Base-by-base conservation (phyloP, 2,329 filamentous ascomycete genomes). In the Berkeleyomyces basicola region DNA sequence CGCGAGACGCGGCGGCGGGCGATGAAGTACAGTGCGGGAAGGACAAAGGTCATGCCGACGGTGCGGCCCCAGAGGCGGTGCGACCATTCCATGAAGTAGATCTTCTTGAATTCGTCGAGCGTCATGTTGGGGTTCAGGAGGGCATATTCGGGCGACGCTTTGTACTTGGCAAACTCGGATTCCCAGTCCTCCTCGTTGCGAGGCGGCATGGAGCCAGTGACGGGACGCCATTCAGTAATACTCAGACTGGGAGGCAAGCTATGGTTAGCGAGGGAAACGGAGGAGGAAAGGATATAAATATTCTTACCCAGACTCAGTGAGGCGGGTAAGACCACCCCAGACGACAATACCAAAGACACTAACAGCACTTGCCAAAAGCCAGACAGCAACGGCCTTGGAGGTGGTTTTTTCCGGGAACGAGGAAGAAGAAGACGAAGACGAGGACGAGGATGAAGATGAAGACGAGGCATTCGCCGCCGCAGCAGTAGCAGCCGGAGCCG, bases 31-130 rank as follows among this genome's bases (percentile, higher is more conserved):
- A 86, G 74, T 6, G 92, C 88, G 1, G 93, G 93, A 1, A 96
- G 71, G 58, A 96, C 84, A 73, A 97, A 96, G 59, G 89, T 87
- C 66, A 97, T 74, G 64, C 93, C 93, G 64, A 99, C 88, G 68
- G 95, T 79, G 67, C 93, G 86, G 55, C 93, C 93, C 91, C 93
- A 97, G 62, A 96, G 80, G 39, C 93, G 84, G 74, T 99, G 93
- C 51, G 86, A 84, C 93, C 93, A 99, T 78, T 99, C 93, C 93
- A 97, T 97, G 74, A 87, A 99, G 80, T 97, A 99, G 68, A 99
- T 99, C 72, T 93, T 87, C 75, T 97, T 96, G 78, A 97, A 99
- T 72, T 99, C 93, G 64, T 85, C 81, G 63, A 99, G 79, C 40
- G 82, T 86, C 93, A 99, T 99, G 72, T 89, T 83, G 40, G 91